Evolutionary conservation across 2,329 filamentous ascomycete genomes (phyloP).

Genomic region (Aspergillus ustus): DNA sequence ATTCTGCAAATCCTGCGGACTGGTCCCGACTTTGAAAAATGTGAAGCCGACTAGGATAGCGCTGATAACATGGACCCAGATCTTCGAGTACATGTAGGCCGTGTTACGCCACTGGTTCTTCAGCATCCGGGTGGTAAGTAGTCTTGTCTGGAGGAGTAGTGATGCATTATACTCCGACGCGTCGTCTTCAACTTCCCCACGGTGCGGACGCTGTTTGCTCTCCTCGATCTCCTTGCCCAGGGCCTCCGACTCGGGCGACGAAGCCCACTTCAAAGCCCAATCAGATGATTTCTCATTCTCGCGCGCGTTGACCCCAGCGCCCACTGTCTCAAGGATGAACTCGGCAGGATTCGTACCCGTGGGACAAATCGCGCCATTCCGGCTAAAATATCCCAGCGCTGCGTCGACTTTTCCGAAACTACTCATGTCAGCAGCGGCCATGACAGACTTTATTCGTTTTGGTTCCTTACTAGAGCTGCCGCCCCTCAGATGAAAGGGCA

Average conservation of each 20-base stretch:
- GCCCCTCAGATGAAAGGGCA: constrained; percentile 1
- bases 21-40: constrained; percentile 1
- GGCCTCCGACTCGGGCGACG: neutral
- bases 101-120: constrained; percentile 9
- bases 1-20: constrained; percentile 4
- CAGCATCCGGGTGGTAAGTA: neutral
- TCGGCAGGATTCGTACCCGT: neutral
- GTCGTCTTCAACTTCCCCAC: neutral
- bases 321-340: constrained; percentile 5
- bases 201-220: neutral
- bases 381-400: neutral
- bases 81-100: constrained; percentile 5
- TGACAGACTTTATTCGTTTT: neutral
- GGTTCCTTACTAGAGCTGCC: neutral
- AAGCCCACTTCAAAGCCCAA: constrained; percentile 3
- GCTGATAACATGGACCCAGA: constrained; percentile 10
- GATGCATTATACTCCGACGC: neutral
- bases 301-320: neutral
- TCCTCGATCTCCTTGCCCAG: neutral
- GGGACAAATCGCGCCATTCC: neutral
- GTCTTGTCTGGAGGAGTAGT: neutral
- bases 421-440: neutral
- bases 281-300: constrained; percentile 4
- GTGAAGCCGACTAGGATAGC: constrained; percentile 2
- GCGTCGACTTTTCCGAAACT: constrained; percentile 4